These are phyloP conservation scores for Ilyonectria sp. DNA, from an alignment of 2,329 filamentous ascomycete genomes.

Conservation along the genomic window DNA sequence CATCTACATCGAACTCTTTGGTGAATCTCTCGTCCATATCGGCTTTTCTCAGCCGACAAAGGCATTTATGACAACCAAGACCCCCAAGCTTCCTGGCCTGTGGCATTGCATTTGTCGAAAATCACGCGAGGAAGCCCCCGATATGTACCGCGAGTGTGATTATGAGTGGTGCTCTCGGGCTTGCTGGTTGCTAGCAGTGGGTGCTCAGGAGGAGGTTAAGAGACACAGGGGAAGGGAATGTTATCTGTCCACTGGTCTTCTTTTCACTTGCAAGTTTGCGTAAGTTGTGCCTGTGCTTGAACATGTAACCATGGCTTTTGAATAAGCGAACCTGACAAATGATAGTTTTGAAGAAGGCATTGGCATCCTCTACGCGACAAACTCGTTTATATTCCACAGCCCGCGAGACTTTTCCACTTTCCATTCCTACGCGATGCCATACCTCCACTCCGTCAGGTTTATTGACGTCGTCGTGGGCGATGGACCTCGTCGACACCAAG, in stretches of 20 bases:
- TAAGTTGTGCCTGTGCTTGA: not conserved
- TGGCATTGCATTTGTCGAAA: slow-evolving; percentile 25
- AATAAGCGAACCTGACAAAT: not conserved
- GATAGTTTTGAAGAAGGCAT: not conserved
- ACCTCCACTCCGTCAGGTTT: not conserved
- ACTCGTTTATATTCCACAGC: not conserved
- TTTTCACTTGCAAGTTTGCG: slow-evolving; percentile 25
- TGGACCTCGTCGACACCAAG: too few relatives aligned
- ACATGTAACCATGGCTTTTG: not conserved
- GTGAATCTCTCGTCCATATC: not conserved
- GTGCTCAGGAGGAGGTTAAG: too few relatives aligned
- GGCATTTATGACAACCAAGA: not conserved
- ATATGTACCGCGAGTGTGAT: not conserved
- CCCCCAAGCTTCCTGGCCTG: not conserved
- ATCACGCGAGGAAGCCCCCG: not conserved
- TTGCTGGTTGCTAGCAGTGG: too few relatives aligned
- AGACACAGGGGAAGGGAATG: not conserved
- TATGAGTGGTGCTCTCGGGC: slow-evolving; percentile 16
- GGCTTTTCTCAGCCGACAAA: not conserved
- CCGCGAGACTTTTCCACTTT: not conserved
- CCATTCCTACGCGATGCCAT: not conserved
- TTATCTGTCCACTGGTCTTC: not conserved
- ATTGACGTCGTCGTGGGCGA: not conserved
- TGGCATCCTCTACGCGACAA: slow-evolving; percentile 15
- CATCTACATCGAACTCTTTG: slow-evolving; percentile 10